These are phyloP conservation scores for Arachis stenosperma DNA, from an alignment of 306 rosid genomes.

Conservation along the genomic window DNA sequence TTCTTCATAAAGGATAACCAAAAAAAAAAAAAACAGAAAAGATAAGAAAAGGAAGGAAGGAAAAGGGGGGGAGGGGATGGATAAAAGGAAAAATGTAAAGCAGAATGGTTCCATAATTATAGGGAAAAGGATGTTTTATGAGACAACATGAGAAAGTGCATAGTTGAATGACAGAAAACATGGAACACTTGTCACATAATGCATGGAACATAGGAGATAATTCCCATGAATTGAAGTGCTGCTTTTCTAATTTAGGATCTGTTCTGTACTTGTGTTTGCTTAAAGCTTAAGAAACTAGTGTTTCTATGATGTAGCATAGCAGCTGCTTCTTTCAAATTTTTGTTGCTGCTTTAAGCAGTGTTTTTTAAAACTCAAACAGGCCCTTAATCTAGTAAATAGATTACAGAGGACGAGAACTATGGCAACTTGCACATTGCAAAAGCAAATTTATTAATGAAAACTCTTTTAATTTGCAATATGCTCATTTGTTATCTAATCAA, in stretches of 20 bases:
- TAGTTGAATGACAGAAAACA: conserved; percentile 12
- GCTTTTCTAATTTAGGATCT: no score
- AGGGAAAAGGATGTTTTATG: conserved; percentile 6
- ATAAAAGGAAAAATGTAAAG: neutral
- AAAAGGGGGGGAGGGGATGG: no score
- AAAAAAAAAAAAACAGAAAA: neutral
- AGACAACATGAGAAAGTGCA: neutral
- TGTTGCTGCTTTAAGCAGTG: neutral
- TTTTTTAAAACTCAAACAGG: neutral
- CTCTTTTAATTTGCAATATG: neutral
- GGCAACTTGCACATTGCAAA: neutral
- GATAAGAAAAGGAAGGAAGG: no score
- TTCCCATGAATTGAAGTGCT: neutral
- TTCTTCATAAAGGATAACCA: neutral
- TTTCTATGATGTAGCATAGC: neutral
- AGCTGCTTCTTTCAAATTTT: neutral
- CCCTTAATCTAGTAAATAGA: conserved; percentile 23
- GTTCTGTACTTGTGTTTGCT: neutral
- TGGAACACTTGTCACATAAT: neutral
- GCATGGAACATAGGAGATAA: conserved; percentile 4
- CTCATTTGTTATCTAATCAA: neutral
- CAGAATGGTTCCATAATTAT: neutral
- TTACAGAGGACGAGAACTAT: neutral
- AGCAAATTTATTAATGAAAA: neutral
- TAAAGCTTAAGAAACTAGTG: neutral